phyloP scores from a whole-genome alignment of 202 grass and related monocot species.

The Setaria viridis region DNA sequence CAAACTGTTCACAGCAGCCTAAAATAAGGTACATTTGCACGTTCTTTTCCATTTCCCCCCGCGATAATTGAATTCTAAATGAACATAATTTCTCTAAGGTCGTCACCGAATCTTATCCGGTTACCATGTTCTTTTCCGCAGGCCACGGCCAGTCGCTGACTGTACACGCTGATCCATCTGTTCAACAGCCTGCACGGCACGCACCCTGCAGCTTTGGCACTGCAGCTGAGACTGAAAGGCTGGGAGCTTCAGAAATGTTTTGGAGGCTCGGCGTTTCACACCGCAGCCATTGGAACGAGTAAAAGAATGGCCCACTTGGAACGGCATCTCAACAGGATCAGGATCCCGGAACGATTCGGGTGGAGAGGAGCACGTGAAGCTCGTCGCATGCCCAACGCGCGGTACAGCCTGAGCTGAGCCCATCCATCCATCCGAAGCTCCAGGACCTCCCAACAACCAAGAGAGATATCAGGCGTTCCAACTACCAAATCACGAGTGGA shows the following conservation, averaged over 20 bases:
- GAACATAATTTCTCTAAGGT: not conserved
- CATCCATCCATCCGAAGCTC: not conserved
- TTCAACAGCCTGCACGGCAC: slow-evolving; percentile 7
- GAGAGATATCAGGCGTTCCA: not conserved
- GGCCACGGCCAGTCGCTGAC: not conserved
- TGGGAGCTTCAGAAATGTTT: not conserved
- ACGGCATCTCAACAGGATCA: slow-evolving; percentile 26
- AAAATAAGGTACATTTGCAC: slow-evolving; percentile 23
- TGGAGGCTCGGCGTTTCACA: not conserved
- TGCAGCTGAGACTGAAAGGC: not conserved
- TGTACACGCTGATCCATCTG: not conserved
- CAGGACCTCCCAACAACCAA: slow-evolving; percentile 34
- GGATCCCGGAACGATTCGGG: slow-evolving; percentile 17
- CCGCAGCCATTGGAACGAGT: not conserved
- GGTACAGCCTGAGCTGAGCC: not conserved
- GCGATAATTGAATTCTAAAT: slow-evolving; percentile 10
- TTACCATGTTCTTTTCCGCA: slow-evolving; percentile 8
- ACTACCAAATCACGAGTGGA: not conserved
- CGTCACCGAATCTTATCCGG: slow-evolving; percentile 11
- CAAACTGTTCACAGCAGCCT: slow-evolving; percentile 35
- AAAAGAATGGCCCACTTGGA: slow-evolving; percentile 18
- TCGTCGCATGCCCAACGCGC: slow-evolving; percentile 37
- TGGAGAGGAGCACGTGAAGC: slow-evolving; percentile 43
- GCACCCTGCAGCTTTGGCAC: slow-evolving; percentile 8
- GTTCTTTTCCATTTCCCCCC: not conserved